Conservation (phyloP, 2,329 filamentous ascomycete genomes). For the Corniculantispora saksenae region DNA sequence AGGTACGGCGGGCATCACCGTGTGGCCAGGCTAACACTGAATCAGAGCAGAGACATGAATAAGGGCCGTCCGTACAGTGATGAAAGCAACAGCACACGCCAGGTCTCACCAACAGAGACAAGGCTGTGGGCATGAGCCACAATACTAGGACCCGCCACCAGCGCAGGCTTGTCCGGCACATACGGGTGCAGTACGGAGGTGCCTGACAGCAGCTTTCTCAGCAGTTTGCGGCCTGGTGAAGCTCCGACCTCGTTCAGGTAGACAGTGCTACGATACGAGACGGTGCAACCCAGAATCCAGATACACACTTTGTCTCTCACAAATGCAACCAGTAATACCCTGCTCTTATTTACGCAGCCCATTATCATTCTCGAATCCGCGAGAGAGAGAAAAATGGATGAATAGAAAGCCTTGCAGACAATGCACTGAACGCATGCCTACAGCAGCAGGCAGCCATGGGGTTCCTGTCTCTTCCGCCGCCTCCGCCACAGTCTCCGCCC, state of each 20-base stretch:
- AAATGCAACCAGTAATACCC: not conserved
- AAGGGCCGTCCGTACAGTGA: not conserved
- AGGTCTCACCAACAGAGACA: not conserved
- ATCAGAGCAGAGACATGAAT: not conserved
- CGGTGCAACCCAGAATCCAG: not conserved
- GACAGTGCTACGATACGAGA: not conserved
- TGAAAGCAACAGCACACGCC: not conserved
- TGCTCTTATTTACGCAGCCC: not conserved
- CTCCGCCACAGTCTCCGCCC: too few species aligned
- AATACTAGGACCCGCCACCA: not conserved
- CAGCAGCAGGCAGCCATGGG: not conserved
- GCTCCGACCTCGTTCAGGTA: too few species aligned
- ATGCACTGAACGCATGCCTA: not conserved
- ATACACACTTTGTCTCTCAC: not conserved
- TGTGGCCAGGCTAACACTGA: too few species aligned
- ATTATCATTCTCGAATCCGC: not conserved
- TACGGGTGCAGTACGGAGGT: not conserved
- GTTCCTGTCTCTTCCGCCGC: not conserved
- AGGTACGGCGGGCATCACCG: too few species aligned
- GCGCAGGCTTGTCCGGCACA: too few species aligned
- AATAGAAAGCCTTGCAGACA: not conserved
- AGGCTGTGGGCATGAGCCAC: not conserved
- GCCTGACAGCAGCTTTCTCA: not conserved
- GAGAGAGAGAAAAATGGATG: not conserved
- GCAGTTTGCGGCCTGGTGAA: not conserved